These are phyloP conservation scores for Calonectria crousiana DNA, from an alignment of 2,329 filamentous ascomycete species.

Conservation along the genomic window DNA sequence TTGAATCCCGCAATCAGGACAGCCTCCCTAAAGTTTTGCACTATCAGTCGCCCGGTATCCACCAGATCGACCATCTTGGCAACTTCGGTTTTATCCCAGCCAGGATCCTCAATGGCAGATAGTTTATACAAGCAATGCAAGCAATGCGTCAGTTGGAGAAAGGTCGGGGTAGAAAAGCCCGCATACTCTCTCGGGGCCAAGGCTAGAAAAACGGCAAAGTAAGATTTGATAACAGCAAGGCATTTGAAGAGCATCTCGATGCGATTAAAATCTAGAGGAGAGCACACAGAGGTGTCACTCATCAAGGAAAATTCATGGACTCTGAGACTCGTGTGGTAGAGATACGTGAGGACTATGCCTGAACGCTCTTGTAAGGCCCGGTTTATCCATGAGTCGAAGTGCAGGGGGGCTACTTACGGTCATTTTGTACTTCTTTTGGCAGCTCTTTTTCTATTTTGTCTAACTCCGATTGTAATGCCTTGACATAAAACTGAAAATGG, in stretches of 20 bases:
- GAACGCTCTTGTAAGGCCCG: not conserved
- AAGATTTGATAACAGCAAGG: not conserved
- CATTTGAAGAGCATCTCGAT: not conserved
- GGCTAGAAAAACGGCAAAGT: not conserved
- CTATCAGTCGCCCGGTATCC: not conserved
- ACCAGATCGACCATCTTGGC: not conserved
- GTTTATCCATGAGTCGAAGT: not conserved
- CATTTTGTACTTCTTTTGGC: not conserved
- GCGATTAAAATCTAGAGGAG: not conserved
- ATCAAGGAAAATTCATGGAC: not conserved
- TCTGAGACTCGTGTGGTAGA: not conserved
- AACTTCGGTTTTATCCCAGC: not conserved
- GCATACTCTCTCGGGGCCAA: not conserved
- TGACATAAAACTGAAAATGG: not conserved
- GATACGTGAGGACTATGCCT: not conserved
- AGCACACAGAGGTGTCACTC: not conserved
- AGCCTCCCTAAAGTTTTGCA: not conserved
- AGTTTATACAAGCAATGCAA: not conserved
- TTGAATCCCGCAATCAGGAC: not conserved
- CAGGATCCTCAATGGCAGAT: not conserved
- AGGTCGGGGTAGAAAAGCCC: not conserved
- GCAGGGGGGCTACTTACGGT: not conserved
- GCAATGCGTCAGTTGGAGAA: not conserved
- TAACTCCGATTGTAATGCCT: not conserved
- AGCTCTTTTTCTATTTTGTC: not conserved